Evolutionary conservation across 2,329 filamentous ascomycete genomes (phyloP).

Genomic region (Calonectria honghensis): DNA sequence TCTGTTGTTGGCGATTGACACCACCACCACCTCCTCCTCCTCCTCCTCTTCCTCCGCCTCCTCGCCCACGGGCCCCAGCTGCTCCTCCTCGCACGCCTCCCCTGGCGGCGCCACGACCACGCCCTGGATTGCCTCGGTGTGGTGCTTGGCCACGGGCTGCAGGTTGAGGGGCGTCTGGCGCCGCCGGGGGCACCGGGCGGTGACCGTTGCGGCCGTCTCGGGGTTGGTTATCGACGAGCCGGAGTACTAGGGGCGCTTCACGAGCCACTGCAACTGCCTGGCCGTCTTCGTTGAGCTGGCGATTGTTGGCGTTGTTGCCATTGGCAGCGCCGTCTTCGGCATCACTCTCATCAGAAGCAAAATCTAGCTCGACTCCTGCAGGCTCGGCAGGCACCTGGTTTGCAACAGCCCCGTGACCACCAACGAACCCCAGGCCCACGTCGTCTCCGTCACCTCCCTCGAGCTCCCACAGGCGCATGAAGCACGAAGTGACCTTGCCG

Average conservation of each 20-base stretch:
- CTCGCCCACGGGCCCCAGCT: constrained; percentile 47
- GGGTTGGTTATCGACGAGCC: constrained; percentile 67
- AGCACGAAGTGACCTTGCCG: constrained; percentile 78
- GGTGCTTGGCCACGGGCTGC: constrained; percentile 53
- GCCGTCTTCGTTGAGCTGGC: constrained; percentile 54
- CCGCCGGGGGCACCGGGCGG: constrained; percentile 55
- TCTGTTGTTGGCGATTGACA: constrained; percentile 50
- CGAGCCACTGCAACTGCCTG: constrained; percentile 68
- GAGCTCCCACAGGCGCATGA: constrained; percentile 91
- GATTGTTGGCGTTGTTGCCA: constrained; percentile 49
- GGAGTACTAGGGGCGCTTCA: constrained; percentile 74
- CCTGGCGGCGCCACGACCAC: constrained; percentile 38
- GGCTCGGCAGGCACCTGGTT: constrained; percentile 41
- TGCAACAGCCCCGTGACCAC: constrained; percentile 56
- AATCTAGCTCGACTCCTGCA: constrained; percentile 48
- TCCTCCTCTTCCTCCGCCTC: constrained; percentile 45
- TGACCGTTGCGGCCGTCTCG: constrained; percentile 52
- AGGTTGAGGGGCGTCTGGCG: constrained; percentile 56
- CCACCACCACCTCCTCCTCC: constrained; percentile 45
- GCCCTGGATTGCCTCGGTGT: constrained; percentile 49
- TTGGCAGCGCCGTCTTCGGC: constrained; percentile 57
- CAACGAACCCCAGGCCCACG: constrained; percentile 67
- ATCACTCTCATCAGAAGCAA: constrained; percentile 45
- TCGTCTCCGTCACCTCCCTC: constrained; percentile 84
- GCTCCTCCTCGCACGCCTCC: constrained; percentile 52